Conservation (phyloP, 306 rosid species). For the Cajanus cajan region DNA sequence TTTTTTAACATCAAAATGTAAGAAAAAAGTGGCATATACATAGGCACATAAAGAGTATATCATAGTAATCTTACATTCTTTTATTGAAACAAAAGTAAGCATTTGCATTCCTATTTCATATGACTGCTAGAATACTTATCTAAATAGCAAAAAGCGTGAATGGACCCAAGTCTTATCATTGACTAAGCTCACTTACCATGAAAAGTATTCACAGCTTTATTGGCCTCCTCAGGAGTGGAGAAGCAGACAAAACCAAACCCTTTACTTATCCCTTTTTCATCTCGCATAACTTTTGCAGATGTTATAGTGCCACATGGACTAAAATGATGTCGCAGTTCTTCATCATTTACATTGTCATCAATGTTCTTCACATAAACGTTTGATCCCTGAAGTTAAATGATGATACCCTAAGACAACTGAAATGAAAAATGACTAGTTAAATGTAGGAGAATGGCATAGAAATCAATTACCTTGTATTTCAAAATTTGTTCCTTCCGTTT, state of each 20-base stretch:
- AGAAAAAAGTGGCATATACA: background rate
- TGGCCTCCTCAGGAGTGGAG: slow-evolving; percentile 84
- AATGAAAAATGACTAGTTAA: background rate
- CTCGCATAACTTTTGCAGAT: slow-evolving; percentile 78
- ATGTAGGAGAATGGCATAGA: background rate
- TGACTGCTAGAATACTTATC: background rate
- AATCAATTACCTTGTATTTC: slow-evolving; percentile 63
- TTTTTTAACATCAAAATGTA: background rate
- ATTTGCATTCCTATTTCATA: slow-evolving; percentile 26
- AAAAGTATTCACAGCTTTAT: slow-evolving; percentile 73
- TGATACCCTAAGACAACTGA: slow-evolving; percentile 16
- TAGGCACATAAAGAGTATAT: background rate
- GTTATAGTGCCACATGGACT: slow-evolving; percentile 76
- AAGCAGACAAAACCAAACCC: slow-evolving; percentile 95
- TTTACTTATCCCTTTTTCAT: slow-evolving; percentile 72
- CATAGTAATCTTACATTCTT: background rate
- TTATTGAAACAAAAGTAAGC: slow-evolving; percentile 2
- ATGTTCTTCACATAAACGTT: slow-evolving; percentile 90
- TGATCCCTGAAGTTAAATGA: slow-evolving; percentile 56
- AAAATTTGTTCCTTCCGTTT: slow-evolving; percentile 71
- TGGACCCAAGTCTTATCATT: background rate
- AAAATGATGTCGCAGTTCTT: slow-evolving; percentile 63
- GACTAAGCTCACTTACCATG: slow-evolving; percentile 56
- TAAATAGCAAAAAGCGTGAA: background rate
- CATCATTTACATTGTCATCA: slow-evolving; percentile 66